Evolutionary conservation across 768 basidiomycete species (phyloP), one percentile per base, ranked within the genome.

Genomic region (Mycena galopus): DNA sequence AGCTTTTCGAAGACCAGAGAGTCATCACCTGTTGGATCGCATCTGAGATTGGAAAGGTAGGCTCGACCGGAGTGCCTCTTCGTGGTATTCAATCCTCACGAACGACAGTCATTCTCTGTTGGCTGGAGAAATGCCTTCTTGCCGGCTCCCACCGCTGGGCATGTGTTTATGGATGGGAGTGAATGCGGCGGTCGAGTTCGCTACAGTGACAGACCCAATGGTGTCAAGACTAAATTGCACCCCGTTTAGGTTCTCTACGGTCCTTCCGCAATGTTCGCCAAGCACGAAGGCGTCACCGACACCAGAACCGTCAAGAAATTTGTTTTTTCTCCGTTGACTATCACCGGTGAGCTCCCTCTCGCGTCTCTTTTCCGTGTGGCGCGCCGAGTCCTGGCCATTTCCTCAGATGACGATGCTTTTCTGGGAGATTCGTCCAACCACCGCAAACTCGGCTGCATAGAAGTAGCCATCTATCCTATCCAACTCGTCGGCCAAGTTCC

Each of bases 131-230:
- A 74, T 57, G n/a, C 29, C 37, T 33, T 19, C 2, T 64, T 35
- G 21, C 56, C 37, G 3, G 11, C 23, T 23, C 17, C 60, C 39
- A 62, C 73, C 44, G 64, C 65, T 23, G 73, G 73, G 0, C 66
- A 74, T 39, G 50, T 74, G 0, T 63, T 58, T 8, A 59, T 74
- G 35, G 73, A 74, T 37, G 73, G 73, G 8, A 51, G 35, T 8
- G 68, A 70, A 16, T 70, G 68, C 37, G 73, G 73, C 23, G 72
- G 72, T 0, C 64, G 64, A n/a, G 73, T 74, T 12, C 55, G 67
- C 53, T 6, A 27, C 11, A 58, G 42, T 2, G n/a, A n/a, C n/a
- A n/a, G n/a, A n/a, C n/a, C n/a, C n/a, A n/a, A n/a, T n/a, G n/a
- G n/a, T n/a, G n/a, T n/a, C n/a, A n/a, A n/a, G n/a, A n/a, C n/a